phyloP scores from a whole-genome alignment of 176 grass and related monocot species.

The Melocanna baccifera region DNA sequence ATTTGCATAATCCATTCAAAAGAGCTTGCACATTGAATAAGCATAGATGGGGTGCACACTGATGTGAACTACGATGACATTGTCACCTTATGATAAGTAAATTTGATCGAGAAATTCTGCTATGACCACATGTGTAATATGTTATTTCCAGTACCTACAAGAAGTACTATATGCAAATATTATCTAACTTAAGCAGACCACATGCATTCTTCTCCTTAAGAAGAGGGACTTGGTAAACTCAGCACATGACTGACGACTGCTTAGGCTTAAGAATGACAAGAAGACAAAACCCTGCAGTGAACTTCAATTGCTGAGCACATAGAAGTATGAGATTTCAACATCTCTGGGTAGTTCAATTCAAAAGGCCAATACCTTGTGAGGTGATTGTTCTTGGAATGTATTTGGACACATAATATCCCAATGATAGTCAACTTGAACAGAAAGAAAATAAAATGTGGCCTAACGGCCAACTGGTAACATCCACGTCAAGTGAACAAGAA shows the following conservation, averaged over 20 bases:
- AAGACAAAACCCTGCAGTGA: neutral
- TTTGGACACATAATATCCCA: neutral
- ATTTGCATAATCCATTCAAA: neutral
- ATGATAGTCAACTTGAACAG: neutral
- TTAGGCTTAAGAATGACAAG: slow-evolving; percentile 1
- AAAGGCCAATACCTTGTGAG: neutral
- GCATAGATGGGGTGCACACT: neutral
- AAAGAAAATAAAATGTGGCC: neutral
- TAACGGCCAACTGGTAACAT: too few species aligned
- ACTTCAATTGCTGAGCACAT: slow-evolving; percentile 1
- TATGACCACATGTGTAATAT: neutral
- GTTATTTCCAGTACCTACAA: neutral
- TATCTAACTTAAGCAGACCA: neutral
- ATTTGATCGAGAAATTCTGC: neutral
- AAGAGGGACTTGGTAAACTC: slow-evolving; percentile 17
- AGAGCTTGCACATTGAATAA: slow-evolving; percentile 3
- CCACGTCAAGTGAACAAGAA: too few species aligned
- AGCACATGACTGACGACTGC: neutral
- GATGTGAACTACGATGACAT: neutral
- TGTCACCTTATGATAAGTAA: neutral
- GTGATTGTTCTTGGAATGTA: neutral
- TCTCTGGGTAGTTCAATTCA: neutral
- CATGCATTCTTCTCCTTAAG: neutral
- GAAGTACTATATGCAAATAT: neutral
- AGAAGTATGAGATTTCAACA: neutral